Percentiles rank a stretch among this genome's conserved stretches.
These are phyloP conservation scores for Tillandsia fasciculata DNA, from an alignment of 176 grass and related monocot genomes.

Conservation along the genomic window DNA sequence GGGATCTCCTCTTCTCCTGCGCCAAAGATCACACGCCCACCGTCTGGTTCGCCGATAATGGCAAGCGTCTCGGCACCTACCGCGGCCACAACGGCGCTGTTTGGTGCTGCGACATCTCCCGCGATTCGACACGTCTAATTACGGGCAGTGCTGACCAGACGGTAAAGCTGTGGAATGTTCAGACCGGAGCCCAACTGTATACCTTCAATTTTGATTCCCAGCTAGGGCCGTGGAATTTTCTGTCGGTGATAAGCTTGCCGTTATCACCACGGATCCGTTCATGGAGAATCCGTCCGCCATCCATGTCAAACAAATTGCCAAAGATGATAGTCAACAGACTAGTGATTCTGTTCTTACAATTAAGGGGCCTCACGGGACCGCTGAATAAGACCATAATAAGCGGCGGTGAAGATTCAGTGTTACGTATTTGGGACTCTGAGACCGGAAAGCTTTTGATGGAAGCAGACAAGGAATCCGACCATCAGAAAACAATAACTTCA, in stretches of 20 bases:
- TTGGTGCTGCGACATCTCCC: slow-evolving; percentile 81
- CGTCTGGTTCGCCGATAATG: slow-evolving; percentile 79
- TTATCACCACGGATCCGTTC: slow-evolving; percentile 83
- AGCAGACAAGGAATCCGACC: slow-evolving; percentile 60
- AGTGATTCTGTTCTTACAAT: slow-evolving; percentile 59
- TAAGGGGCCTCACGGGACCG: slow-evolving; percentile 63
- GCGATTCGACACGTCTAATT: slow-evolving; percentile 58
- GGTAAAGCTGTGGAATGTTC: slow-evolving; percentile 80
- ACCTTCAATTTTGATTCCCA: slow-evolving; percentile 64
- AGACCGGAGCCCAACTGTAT: slow-evolving; percentile 58
- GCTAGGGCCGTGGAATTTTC: slow-evolving; percentile 63
- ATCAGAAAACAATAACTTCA: slow-evolving; percentile 61
- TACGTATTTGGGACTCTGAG: slow-evolving; percentile 91
- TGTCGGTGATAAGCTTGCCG: slow-evolving; percentile 50
- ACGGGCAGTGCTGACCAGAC: slow-evolving; percentile 75
- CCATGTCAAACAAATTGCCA: slow-evolving; percentile 72
- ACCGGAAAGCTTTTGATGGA: slow-evolving; percentile 68
- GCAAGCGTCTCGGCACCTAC: slow-evolving; percentile 73
- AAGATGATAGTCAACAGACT: slow-evolving; percentile 54
- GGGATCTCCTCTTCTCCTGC: slow-evolving; percentile 91
- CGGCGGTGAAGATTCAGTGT: slow-evolving; percentile 65
- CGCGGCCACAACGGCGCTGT: slow-evolving; percentile 97
- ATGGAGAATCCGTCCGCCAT: slow-evolving; percentile 63
- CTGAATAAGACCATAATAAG: slow-evolving; percentile 87
- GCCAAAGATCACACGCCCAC: slow-evolving; percentile 90